phyloP scores from a whole-genome alignment of 129 eudicot genomes.

The Centella asiatica region DNA sequence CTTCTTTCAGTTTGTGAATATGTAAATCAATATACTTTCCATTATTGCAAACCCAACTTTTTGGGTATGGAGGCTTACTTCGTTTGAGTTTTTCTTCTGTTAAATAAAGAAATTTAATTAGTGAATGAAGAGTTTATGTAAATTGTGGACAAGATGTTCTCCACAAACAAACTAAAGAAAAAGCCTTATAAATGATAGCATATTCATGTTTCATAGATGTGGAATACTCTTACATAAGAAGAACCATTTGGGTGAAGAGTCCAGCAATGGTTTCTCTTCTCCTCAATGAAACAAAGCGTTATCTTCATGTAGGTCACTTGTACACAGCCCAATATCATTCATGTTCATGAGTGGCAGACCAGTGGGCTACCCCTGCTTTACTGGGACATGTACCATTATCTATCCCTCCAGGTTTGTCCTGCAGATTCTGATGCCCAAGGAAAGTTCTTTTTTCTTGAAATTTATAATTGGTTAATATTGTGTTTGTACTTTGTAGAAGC shows the following conservation, averaged over 20 bases:
- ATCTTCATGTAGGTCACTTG: constrained; percentile 50
- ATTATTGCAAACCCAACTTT: no score
- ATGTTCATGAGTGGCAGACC: constrained; percentile 93
- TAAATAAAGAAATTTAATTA: no score
- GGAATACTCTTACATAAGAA: no score
- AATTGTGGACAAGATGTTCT: no score
- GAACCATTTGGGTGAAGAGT: no score
- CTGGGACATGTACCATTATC: constrained; percentile 86
- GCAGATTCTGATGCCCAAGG: background rate
- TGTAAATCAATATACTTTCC: background rate
- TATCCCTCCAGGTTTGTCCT: constrained; percentile 54
- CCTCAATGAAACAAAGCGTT: background rate
- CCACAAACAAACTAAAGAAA: no score
- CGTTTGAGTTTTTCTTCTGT: no score
- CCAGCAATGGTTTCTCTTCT: no score
- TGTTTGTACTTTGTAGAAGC: constrained; percentile 77
- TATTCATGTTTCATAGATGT: no score
- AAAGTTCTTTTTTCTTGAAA: background rate
- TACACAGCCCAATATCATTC: constrained; percentile 72
- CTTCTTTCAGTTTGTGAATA: background rate
- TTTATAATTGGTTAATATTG: constrained; percentile 7
- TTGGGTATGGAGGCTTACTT: no score
- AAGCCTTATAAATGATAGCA: no score
- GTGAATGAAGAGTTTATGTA: no score
- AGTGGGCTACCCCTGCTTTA: constrained; percentile 62